Evolutionary conservation across 495 filamentous ascomycete genomes (phyloP), one percentile per base, ranked within the genome.

Genomic region (Chaetomidium leptoderma): DNA sequence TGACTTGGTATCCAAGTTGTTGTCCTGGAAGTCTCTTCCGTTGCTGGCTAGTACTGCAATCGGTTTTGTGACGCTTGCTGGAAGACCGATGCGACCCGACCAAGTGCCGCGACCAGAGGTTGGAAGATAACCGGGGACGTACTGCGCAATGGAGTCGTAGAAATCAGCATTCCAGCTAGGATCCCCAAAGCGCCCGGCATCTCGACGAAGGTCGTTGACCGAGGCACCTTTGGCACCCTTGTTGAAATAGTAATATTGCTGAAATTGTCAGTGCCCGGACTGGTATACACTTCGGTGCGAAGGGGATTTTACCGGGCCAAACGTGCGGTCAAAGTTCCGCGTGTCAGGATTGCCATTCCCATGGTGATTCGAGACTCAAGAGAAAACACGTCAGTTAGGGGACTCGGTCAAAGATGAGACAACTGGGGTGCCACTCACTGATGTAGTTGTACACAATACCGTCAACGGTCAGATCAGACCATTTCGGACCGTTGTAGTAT

Each of bases 191-290:
- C 29, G 46, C 3, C 29, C 46, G 30, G 46, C 46, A 16, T 49
- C 46, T 1, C 29, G 30, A 29, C 46, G 46, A 16, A 49, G 46
- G 14, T 49, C 46, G 30, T 49, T 49, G 29, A 33, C 30, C 0
- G 46, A 49, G 21, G 46, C 46, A 6, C 29, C 30, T 6, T 21
- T 33, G 14, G n/a, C 8, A 2, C 46, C 46, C 29, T 49, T 49
- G 30, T 49, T 49, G 29, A 49, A 49, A 23, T 49, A 49, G 46
- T 49, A 49, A 13, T 49, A 49, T 49, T 49, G 46, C 46, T 49
- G 29, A 23, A 8, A 17, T 14, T 49, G 17, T 49, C 17, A 49
- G 46, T 33, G 4, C 16, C 4, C 3, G 13, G 44, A 11, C 14
- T n/a, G 26, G 13, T 17, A 0, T 26, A 5, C 14, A 2, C 4